Base-by-base conservation (phyloP, 257 asterid species). In the Ligustrum vulgare region DNA sequence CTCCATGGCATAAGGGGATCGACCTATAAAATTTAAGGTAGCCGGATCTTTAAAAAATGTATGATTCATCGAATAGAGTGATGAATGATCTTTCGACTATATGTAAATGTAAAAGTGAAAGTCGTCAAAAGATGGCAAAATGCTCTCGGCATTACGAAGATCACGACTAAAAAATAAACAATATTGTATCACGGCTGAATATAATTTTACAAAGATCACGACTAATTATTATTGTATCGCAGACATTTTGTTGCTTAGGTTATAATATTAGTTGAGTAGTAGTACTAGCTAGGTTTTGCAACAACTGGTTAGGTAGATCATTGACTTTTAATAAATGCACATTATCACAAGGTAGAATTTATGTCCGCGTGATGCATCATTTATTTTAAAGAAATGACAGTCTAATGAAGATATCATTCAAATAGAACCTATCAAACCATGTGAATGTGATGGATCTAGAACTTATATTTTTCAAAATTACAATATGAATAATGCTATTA, bases 301-400 rank as follows among this genome's bases (percentile, higher is more conserved):
- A 84, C 74, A 82, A 83, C 74, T 56, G 78, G 70, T 7, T 83
- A 71, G 82, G 81, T 84, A 78, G 83, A 75, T 66, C 60, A 64
- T 84, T 84, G 84, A 84, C 88, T 79, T 81, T 77, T 37, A 70
- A 12, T 70, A 51, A 71, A 76, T n/a, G 35, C 70, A 34, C 78
- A 72, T 79, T 60, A 82, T 85, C 54, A 82, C 67, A 32, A 76
- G 80, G 83, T 43, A 60, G 86, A 82, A 80, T 75, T 75, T 39
- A 77, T 25, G 73, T 18, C 35, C 70, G 84, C 84, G 82, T 80
- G 84, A 41, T 72, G 43, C 51, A 51, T 72, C 77, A 62, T 76
- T 77, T 60, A 71, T 79, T 82, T 56, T 84, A 81, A 82, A 84
- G 78, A 79, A 32, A 65, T 71, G 66, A 79, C 18, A 2, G 49